Base-by-base conservation (phyloP, 495 filamentous ascomycete genomes). In the Aspergillus cristatus region DNA sequence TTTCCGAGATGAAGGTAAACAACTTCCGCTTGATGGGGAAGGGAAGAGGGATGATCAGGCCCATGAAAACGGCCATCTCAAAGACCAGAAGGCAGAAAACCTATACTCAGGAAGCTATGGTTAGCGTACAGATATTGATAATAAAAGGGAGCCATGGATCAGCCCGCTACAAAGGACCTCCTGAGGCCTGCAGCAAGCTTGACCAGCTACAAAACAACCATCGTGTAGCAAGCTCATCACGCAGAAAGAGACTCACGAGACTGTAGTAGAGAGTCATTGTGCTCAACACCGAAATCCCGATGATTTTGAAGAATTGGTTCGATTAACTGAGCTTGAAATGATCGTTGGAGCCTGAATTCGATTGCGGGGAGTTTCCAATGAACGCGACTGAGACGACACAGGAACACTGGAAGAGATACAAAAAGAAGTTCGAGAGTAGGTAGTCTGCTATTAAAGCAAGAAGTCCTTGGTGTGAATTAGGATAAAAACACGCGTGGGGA, bases 221-320 rank as follows among this genome's bases (percentile, higher is more conserved):
- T n/a, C n/a, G n/a, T n/a, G n/a, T n/a, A n/a, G n/a, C n/a, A n/a
- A n/a, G n/a, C n/a, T n/a, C n/a, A n/a, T n/a, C n/a, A n/a, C n/a
- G n/a, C n/a, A n/a, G n/a, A n/a, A n/a, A n/a, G n/a, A n/a, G 32
- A 77, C 86, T 57, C 84, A 96, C 91, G 39, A 98, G 76, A 51
- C 77, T 88, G 75, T 94, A 98, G 73, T 98, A 98, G 60, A 98
- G 88, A 65, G 93, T 98, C 91, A 98, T 98, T 42, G 62, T 81
- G 75, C 48, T 55, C 48, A 47, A 14, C 3, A 31, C 14, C 6
- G 14, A 8, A 11, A 24, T 17, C 22, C 26, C 13, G 42, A 26
- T 17, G 18, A 45, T 12, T 37, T 26, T 37, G 34, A 15, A 39
- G 37, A 29, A 28, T 32, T 24, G 30, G 12, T 24, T 48, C 14